A percentile compares a stretch with the other conserved stretches of the same genome.
Evolutionary conservation across 306 rosid species (phyloP).

Genomic region (Vigna angularis): DNA sequence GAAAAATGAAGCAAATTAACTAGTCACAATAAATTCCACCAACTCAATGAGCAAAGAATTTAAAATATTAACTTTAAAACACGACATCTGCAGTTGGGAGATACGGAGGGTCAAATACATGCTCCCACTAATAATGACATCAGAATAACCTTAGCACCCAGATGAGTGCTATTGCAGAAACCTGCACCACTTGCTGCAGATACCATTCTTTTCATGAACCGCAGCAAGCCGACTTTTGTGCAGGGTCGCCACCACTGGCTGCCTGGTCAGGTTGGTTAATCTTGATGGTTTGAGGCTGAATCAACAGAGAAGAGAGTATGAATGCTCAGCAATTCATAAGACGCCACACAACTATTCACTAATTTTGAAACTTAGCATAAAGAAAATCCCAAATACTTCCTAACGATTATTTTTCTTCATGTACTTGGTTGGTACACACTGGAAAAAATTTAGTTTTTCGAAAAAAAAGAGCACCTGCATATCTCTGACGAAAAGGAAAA

Average conservation of each 20-base stretch:
- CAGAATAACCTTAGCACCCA: constrained; percentile 47
- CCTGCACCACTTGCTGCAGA: constrained; percentile 38
- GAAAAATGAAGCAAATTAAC: constrained; percentile 30
- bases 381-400: not conserved
- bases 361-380: not conserved
- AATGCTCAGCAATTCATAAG: constrained; percentile 29
- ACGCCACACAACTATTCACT: constrained; percentile 24
- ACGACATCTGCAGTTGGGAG: constrained; percentile 46
- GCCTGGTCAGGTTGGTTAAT: constrained; percentile 65
- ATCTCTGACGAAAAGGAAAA: not conserved
- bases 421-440: constrained; percentile 6
- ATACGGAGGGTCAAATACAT: constrained; percentile 44
- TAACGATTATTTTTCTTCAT: not conserved
- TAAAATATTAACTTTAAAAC: constrained; percentile 44
- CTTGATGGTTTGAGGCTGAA: constrained; percentile 77
- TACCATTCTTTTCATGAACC: constrained; percentile 54
- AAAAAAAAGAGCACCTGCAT: not conserved
- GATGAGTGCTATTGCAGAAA: constrained; percentile 37
- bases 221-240: constrained; percentile 74
- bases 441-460: constrained; percentile 4
- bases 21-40: constrained; percentile 44
- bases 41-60: constrained; percentile 32
- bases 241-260: constrained; percentile 60
- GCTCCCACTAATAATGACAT: constrained; percentile 44
- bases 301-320: constrained; percentile 31